Base-by-base conservation (phyloP, 2,329 filamentous ascomycete species). In the Drechslerella dactyloides region DNA sequence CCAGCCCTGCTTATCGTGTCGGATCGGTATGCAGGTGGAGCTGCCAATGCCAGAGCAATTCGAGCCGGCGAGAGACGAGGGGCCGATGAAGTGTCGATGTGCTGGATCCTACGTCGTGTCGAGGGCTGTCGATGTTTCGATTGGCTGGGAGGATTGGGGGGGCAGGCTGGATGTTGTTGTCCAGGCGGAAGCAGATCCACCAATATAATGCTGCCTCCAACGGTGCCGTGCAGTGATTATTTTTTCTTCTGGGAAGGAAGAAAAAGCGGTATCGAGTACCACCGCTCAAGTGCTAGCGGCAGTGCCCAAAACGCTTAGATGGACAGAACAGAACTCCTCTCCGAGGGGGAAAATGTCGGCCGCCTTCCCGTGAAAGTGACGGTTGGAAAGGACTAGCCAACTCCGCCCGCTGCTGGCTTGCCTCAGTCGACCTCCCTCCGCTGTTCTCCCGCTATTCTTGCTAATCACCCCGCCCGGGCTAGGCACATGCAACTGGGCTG, bases 381-480 rank as follows among this genome's bases (percentile, higher is more conserved):
- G 19, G 44, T 48, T 42, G 37, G 37, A 42, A 42, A 42, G 37
- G n/a, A 42, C 15, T 44, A 13, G 11, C 11, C 46, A 27, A 51
- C 46, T 53, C 48, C 21, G 48, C 33, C 23, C 35, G 37, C 48
- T 64, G n/a, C n/a, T 44, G 53, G 27, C 56, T 56, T 33, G n/a
- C 52, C 24, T 57, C 54, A 24, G 48, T 53, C 24, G 50, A 52
- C 57, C 54, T 63, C 27, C 58, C 51, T 59, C 33, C 46, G 53
- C 42, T 64, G 59, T 53, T 53, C 46, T 72, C 68, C 68, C 68
- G 68, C 68, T 72, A 65, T 65, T 65, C n/a, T 53, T 27, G 13
- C 15, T 65, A 53, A 72, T 72, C 68, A 72, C 68, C 68, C 68
- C 68, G 68, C 68, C 60, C 68, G 68, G 35, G 42, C 68, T 65